Percentiles rank a stretch among this genome's conserved stretches.
These are phyloP conservation scores for Neofusicoccum ribis DNA, from an alignment of 2,329 filamentous ascomycete species.

Conservation along the genomic window DNA sequence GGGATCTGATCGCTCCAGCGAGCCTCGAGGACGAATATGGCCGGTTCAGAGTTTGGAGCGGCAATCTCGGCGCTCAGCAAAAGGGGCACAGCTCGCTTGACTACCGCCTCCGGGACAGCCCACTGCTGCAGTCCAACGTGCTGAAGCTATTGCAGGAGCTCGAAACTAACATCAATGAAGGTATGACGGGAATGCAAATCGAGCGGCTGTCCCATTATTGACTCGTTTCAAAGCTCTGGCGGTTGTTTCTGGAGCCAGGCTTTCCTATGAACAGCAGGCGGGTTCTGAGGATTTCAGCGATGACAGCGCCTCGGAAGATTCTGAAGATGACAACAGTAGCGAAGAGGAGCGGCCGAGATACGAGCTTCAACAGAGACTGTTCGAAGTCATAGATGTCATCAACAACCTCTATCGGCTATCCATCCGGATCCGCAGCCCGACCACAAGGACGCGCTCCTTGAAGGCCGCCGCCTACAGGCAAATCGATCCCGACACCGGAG, in stretches of 20 bases:
- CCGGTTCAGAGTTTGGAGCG: constrained; percentile 38
- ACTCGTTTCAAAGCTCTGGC: constrained; percentile 25
- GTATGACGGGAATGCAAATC: neutral
- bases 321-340: constrained; percentile 31
- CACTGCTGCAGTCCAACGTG: constrained; percentile 33
- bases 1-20: constrained; percentile 27
- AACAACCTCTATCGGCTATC: constrained; percentile 41
- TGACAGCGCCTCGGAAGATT: constrained; percentile 26
- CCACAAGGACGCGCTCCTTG: constrained; percentile 35
- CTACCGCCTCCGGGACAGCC: constrained; percentile 39
- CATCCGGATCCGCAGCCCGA: constrained; percentile 38
- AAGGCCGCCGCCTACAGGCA: constrained; percentile 36
- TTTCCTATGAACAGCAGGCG: constrained; percentile 36
- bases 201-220: neutral
- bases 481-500: constrained; percentile 37
- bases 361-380: constrained; percentile 37
- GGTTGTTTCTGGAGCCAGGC: constrained; percentile 30
- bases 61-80: constrained; percentile 38
- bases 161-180: constrained; percentile 31
- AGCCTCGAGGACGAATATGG: constrained; percentile 38
- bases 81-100: constrained; percentile 40
- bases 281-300: constrained; percentile 22
- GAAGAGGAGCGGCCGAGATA: constrained; percentile 27
- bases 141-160: constrained; percentile 37
- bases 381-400: constrained; percentile 38